Evolutionary conservation across 306 rosid genomes (phyloP), one percentile per base, ranked within the genome.

Genomic region (Trifolium pratense): DNA sequence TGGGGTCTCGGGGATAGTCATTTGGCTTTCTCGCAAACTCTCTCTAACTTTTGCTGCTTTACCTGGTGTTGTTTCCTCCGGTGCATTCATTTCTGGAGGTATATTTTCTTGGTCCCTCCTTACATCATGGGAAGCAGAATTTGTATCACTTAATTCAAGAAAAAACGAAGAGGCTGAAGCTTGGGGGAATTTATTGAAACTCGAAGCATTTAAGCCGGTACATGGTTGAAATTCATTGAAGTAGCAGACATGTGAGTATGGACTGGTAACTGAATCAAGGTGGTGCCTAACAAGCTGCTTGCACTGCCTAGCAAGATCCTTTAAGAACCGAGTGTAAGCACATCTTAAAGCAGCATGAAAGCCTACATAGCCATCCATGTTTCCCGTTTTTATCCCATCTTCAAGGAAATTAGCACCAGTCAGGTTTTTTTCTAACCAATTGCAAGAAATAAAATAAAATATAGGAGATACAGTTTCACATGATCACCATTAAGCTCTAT

Each of bases 261-360:
- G 97, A 80, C 99, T 91, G 32, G 97, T 94, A 80, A 87, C 97
- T 67, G 97, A 89, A 80, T 94, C 95, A 62, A 94, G 89, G 79
- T 94, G 99, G 82, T 94, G 95, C 71, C 92, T 79, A 66, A 91
- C 92, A 67, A 94, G 87, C 72, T 87, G 85, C 85, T 94, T 94
- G 95, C 92, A 88, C 66, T 94, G 89, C 85, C 83, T 91, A 55
- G 95, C 86, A 20, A 91, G 92, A 75, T 94, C 92, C 85, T 78
- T 85, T 36, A 89, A 71, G 70, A 94, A 94, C 48, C 86, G 91
- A 83, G 36, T 84, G 81, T 89, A 90, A 17, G 95, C 91, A 68
- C 84, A 83, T 82, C 96, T 87, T 71, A 91, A 81, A 80, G 99
- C 90, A 75, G 97, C 96, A 72, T 94, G 99, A 79, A 94, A 94